Evolutionary conservation across 345 rosid genomes (phyloP), one percentile per base, ranked within the genome.

Genomic region (Jatropha curcas): DNA sequence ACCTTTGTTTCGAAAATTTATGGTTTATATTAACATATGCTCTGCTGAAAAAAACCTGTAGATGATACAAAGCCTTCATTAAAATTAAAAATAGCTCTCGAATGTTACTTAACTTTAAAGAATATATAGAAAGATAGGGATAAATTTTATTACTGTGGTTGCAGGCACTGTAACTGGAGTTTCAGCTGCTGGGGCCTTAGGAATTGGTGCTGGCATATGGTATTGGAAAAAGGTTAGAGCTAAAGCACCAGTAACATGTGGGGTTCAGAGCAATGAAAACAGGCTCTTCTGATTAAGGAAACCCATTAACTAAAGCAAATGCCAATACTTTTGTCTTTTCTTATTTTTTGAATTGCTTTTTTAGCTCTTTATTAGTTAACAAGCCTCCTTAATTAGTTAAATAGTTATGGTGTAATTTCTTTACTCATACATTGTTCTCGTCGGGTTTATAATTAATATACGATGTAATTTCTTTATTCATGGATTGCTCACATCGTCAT

Each of bases 221-320:
- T 90, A 83, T 80, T 65, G 85, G 77, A 90, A 74, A 85, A 92
- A 89, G 85, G 87, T 87, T 74, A 89, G 92, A 80, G 89, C 92
- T 64, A 89, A 83, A 81, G 92, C 90, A 69, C 93, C 96, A 0
- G 89, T 92, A 19, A 94, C 98, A 58, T 84, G 93, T 76, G 97
- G 97, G n/a, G 93, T 92, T 85, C 92, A 92, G 60, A 88, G 80
- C 84, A 94, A 84, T 77, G 97, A 92, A 58, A 94, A 94, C 60
- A 88, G 96, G 74, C 84, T 94, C 70, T 94, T 89, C 78, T 94
- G 73, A 84, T 48, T 2, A 41, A 41, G 45, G 45, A 71, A 33
- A 57, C 66, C 63, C 33, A 65, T 50, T 27, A 48, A 51, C 22
- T 2, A 34, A 50, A 57, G 58, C 52, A 25, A 48, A 12, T n/a